Evolutionary conservation across 2,329 filamentous ascomycete genomes (phyloP), one percentile per base, ranked within the genome.

Genomic region (Penicillium vulpinum): DNA sequence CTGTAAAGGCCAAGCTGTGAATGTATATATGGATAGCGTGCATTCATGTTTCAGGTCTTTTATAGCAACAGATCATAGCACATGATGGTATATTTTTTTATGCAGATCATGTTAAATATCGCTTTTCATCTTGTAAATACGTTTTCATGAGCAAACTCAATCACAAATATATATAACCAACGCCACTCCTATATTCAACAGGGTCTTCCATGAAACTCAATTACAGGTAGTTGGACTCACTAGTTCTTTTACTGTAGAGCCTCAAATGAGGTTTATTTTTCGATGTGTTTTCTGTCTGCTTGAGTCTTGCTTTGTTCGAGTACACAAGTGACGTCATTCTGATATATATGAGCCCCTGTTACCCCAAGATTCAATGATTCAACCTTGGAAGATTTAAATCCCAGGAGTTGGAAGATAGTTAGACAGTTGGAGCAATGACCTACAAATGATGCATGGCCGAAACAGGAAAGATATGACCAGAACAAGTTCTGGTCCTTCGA

Each of bases 1-100:
- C 54, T 45, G 47, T n/a, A 8, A 82, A 72, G 24, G 76, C 77
- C 1, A 78, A 79, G 64, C 79, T 81, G 40, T 78, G 65, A 51
- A 28, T 3, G 31, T n/a, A 31, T 13, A 2, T 29, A 13, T 18
- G 2, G 16, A 35, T 9, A 44, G 21, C 1, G 1, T 13, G 26
- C 8, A 43, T 43, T 26, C 24, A 2, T 1, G 5, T 4, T 21
- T 21, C 4, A 0, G 1, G 29, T n/a, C 10, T 50, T 29, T 35
- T 9, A 5, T 43, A 33, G 24, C 10, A 26, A 28, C 8, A 13
- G 2, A 15, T 26, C 22, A 35, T 13, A 24, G 21, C 44, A 47
- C 8, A 28, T 49, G 21, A 36, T 1, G n/a, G 4, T 16, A 26
- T 36, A 5, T 18, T 21, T 31, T n/a, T 22, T 22, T 13, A 33